Conservation (phyloP, 345 rosid genomes). For the Salix purpurea region DNA sequence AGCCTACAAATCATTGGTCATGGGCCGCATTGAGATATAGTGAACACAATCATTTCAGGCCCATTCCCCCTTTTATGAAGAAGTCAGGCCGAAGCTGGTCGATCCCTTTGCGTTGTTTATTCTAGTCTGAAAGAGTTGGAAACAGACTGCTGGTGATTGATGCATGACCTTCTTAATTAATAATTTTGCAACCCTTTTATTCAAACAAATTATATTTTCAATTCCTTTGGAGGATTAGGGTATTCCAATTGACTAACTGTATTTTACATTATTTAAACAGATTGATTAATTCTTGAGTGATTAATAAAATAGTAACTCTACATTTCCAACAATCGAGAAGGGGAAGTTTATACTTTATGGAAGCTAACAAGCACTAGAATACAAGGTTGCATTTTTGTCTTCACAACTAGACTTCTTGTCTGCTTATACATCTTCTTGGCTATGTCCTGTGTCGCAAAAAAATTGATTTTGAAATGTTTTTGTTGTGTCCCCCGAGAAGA, state of each 20-base stretch:
- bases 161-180: background rate
- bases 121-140: background rate
- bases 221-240: background rate
- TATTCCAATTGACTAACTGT: background rate
- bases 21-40: background rate
- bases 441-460: background rate
- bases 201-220: background rate
- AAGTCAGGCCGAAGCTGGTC: background rate
- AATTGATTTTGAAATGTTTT: constrained; percentile 24
- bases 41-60: background rate
- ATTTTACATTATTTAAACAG: background rate
- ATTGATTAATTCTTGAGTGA: background rate
- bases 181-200: no score
- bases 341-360: background rate
- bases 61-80: background rate
- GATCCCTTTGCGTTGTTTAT: background rate
- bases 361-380: constrained; percentile 12
- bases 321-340: constrained; percentile 14
- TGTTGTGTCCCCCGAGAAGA: constrained; percentile 15
- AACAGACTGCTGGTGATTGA: background rate
- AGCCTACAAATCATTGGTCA: background rate
- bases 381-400: constrained; percentile 30
- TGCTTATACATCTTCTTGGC: background rate
- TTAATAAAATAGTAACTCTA: constrained; percentile 5
- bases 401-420: background rate